These are phyloP conservation scores for Meyerozyma smithsonii DNA, from an alignment of 1,139 yeast species.

Conservation along the genomic window DNA sequence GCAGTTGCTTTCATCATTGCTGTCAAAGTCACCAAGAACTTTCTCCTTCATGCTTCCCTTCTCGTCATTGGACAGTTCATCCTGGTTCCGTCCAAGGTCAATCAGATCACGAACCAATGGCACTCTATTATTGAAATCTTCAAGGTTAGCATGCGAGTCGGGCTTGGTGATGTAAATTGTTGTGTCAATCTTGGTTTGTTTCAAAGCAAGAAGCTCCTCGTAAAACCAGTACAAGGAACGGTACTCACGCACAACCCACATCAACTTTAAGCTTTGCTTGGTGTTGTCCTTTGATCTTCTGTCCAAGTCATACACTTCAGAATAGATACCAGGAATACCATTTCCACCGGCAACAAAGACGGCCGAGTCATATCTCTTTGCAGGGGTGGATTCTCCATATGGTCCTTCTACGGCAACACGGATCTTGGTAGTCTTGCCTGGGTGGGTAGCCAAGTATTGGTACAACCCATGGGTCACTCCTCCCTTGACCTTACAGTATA, in stretches of 20 bases:
- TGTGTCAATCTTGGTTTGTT: constrained; percentile 25
- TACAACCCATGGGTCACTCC: constrained; percentile 30
- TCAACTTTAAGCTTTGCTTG: constrained; percentile 29
- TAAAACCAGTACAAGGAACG: constrained; percentile 46
- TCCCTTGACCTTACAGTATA: constrained; percentile 22
- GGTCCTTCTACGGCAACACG: constrained; percentile 44
- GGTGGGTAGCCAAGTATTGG: constrained; percentile 26
- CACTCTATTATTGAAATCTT: constrained; percentile 16
- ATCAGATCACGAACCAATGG: constrained; percentile 3
- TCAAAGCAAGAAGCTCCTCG: constrained; percentile 39
- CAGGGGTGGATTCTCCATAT: constrained; percentile 36
- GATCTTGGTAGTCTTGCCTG: constrained; percentile 21
- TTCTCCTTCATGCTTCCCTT: constrained; percentile 1
- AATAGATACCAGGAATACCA: constrained; percentile 45
- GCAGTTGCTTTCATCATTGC: background rate
- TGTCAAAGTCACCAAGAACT: background rate
- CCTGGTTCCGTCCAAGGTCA: background rate
- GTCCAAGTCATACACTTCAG: constrained; percentile 30
- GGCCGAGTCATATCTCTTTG: constrained; percentile 30
- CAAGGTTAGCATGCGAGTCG: constrained; percentile 11
- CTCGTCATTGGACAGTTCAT: background rate
- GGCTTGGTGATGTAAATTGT: constrained; percentile 45
- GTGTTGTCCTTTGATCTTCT: constrained; percentile 10
- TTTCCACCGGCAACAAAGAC: constrained; percentile 44
- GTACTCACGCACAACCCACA: constrained; percentile 50